Conservation (phyloP, 306 rosid species). For the Glycine latifolia region DNA sequence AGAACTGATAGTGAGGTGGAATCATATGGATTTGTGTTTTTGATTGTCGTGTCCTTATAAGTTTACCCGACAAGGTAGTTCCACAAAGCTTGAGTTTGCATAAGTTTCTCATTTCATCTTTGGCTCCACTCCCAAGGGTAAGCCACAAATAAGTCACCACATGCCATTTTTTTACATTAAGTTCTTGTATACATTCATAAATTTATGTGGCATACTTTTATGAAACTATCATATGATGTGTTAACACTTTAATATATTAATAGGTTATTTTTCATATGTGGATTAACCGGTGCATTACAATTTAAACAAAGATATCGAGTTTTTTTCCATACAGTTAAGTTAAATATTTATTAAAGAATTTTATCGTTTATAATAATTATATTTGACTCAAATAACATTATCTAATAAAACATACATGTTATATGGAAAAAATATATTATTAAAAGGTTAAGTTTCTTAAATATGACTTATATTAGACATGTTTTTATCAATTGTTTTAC, state of each 20-base stretch:
- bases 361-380: no score
- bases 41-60: constrained; percentile 31
- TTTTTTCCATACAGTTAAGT: no score
- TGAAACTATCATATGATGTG: background rate
- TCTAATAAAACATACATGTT: no score
- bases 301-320: no score
- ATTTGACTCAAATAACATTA: no score
- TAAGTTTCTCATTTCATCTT: constrained; percentile 25
- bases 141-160: background rate
- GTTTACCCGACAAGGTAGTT: constrained; percentile 38
- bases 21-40: constrained; percentile 49
- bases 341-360: no score
- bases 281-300: no score
- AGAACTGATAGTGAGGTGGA: constrained; percentile 44
- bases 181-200: no score
- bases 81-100: constrained; percentile 28
- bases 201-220: background rate
- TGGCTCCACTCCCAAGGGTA: constrained; percentile 6
- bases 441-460: background rate
- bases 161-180: background rate
- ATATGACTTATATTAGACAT: background rate
- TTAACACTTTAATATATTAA: no score
- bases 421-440: no score
- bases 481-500: background rate
- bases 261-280: no score